Evolutionary conservation across 2,329 filamentous ascomycete genomes (phyloP), one percentile per base, ranked within the genome.

Genomic region (Penicillium sp.): DNA sequence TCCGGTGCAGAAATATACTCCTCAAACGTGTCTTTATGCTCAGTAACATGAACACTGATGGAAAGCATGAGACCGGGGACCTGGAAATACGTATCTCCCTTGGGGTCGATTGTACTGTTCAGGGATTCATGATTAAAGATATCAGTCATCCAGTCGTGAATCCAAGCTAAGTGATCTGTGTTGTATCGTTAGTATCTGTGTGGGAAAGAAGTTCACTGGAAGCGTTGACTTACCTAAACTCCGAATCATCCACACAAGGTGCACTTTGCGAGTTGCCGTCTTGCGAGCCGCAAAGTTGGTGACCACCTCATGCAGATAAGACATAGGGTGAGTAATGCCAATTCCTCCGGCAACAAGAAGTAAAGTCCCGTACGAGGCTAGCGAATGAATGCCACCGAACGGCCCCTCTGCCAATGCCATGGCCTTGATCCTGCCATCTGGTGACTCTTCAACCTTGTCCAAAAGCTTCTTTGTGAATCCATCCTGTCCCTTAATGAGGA

Each of bases 291-390:
- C 40, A 15, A 68, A 66, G 2, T 58, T 62, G 18, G 60, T 52
- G 17, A 69, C 52, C 6, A 69, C 63, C 36, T 69, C 63, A 24
- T 66, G 64, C 15, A 71, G 40, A 40, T 71, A 70, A 1, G 68
- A 69, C 52, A 70, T 64, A 6, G 68, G 63, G 40, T 70, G 67
- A 2, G 70, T 73, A 40, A 73, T 71, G 1, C 70, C 70, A 36
- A 73, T 71, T 2, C 70, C 70, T 0, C 70, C 70, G 4, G 70
- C 68, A 27, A 73, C 61, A 12, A 71, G 44, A 1, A 73, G 51
- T 10, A 73, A 57, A 4, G 63, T 69, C 4, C 69, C 70, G 23
- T 70, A 71, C 0, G 68, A 69, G 2, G 54, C 46, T 3, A 69
- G 58, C 0, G 63, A 66, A 34, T 70, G 64, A 7, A 68, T 55